Evolutionary conservation across 2,329 filamentous ascomycete genomes (phyloP), one percentile per base, ranked within the genome.

Genomic region (Pezicula radicicola): DNA sequence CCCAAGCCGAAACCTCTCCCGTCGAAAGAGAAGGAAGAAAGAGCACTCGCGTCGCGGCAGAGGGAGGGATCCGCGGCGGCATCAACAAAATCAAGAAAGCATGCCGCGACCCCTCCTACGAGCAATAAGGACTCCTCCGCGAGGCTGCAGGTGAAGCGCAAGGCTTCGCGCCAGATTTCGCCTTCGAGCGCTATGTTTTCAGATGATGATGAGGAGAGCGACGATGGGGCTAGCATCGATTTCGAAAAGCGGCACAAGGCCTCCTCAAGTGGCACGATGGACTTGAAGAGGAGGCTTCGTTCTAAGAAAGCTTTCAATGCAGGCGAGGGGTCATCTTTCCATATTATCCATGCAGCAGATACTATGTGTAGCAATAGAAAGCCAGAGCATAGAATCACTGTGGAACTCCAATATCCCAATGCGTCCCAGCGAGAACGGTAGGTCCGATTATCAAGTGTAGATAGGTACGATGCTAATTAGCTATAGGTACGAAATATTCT

Each of bases 371-470:
- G 78, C 19, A 70, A 73, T 49, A 71, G 75, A 6, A 77, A 76
- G 40, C 81, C 78, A 53, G 74, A 76, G 27, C 75, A 76, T 1
- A 74, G 76, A 12, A 75, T 84, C 6, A 73, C 70, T 10, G 81
- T 95, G 53, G 75, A 85, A 64, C 73, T 97, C 60, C 89, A 94
- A 68, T 97, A 97, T 69, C 93, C 94, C 9, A 92, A 89, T 68
- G 75, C 78, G 55, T 80, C 83, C 51, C 77, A 78, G 46, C 80
- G 80, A 49, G 89, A 94, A 70, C 83, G 78, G 84, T 88, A 74
- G 47, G 51, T 36, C 40, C 25, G 19, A 27, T 30, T 13, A 35
- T 25, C n/a, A 35, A 13, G 10, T 16, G 15, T 33, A 13, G 9
- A 33, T 10, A 5, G 30, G 12, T 13, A 33, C 12, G 4, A 33